Conservation (phyloP, 1,139 yeast genomes). For the Taphrina pruni region DNA sequence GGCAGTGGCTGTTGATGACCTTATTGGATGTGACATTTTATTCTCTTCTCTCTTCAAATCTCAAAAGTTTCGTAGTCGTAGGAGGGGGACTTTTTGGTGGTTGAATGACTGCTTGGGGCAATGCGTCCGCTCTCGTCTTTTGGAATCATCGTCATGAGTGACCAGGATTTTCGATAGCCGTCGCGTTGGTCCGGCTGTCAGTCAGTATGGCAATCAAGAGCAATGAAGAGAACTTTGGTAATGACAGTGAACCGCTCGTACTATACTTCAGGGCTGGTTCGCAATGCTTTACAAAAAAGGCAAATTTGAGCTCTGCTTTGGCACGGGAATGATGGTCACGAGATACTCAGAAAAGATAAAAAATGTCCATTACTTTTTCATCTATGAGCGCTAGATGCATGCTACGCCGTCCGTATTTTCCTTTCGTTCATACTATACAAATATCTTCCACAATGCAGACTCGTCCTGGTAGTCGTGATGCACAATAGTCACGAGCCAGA, state of each 20-base stretch:
- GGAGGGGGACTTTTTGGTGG: too few species aligned
- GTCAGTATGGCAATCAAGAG: background rate
- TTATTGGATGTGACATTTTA: conserved; percentile 35
- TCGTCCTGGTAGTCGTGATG: conserved; percentile 83
- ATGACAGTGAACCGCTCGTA: conserved; percentile 33
- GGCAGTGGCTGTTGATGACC: conserved; percentile 41
- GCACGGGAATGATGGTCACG: background rate
- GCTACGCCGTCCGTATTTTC: background rate
- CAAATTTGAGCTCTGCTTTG: conserved; percentile 35
- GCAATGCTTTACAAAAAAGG: conserved; percentile 38
- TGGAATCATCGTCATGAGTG: background rate
- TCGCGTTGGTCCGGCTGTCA: background rate
- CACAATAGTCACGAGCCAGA: conserved; percentile 78
- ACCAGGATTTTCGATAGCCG: background rate
- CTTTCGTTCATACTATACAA: conserved; percentile 18
- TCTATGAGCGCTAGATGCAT: background rate
- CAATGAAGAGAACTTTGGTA: conserved; percentile 40
- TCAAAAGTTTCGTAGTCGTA: background rate
- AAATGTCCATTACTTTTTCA: too few species aligned
- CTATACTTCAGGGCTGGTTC: conserved; percentile 28
- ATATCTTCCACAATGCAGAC: conserved; percentile 74
- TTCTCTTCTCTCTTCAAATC: background rate
- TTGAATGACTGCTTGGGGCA: too few species aligned
- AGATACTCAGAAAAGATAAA: too few species aligned
- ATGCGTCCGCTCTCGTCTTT: background rate